Percentiles rank a stretch among this genome's conserved stretches.
phyloP scores from a whole-genome alignment of 2,329 filamentous ascomycete species.

The Magnaporthiopsis poae region DNA sequence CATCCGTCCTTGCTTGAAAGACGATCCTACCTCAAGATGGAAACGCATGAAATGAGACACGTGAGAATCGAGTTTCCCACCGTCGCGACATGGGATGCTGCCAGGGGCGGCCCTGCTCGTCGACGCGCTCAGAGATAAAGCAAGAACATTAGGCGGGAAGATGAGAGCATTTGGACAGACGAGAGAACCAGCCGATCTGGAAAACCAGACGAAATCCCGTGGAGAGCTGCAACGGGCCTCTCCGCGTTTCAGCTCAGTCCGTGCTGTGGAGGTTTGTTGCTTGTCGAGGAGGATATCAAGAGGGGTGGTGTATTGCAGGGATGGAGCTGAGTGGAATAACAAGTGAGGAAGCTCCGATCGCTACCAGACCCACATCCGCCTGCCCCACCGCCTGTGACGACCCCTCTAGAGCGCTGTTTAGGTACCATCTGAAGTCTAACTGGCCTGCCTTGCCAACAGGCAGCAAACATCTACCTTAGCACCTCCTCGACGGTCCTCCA shows the following conservation, averaged over 20 bases:
- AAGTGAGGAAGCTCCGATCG: neutral
- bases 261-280: neutral
- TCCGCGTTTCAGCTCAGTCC: neutral
- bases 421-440: neutral
- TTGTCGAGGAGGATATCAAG: neutral
- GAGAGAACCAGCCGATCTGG: no score
- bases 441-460: neutral
- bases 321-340: neutral
- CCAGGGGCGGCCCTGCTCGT: neutral
- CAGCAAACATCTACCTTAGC: neutral
- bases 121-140: neutral
- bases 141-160: neutral
- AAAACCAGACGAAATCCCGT: neutral
- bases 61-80: neutral
- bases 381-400: neutral
- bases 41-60: neutral
- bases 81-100: neutral
- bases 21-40: neutral
- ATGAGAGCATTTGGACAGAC: neutral
- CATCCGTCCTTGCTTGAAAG: no score
- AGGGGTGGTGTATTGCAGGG: neutral
- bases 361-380: neutral
- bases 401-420: neutral
- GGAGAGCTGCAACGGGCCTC: no score
- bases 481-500: neutral